Conservation (phyloP, 2,329 filamentous ascomycete genomes). For the Verticillium zaregamsianum region DNA sequence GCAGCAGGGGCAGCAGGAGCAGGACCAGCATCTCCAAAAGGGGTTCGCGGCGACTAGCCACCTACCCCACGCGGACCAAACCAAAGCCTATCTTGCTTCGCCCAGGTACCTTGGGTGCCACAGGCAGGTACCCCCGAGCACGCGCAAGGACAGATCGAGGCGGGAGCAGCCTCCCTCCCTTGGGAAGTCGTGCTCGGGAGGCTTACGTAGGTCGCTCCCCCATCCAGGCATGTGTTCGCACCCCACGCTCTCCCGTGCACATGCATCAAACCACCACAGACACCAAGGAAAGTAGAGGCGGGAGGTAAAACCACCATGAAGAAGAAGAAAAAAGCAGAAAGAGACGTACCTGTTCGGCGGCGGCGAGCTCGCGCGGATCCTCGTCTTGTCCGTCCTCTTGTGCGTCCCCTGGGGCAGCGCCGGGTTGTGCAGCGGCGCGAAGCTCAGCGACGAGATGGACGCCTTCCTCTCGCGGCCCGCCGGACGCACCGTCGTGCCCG, state of each 20-base stretch:
- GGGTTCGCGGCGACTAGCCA: too few relatives aligned
- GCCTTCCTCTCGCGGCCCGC: constrained; percentile 28
- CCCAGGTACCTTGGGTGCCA: too few relatives aligned
- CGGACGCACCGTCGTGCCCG: not conserved
- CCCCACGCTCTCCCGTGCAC: not conserved
- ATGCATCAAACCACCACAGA: not conserved
- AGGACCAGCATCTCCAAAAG: too few relatives aligned
- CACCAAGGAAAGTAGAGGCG: not conserved
- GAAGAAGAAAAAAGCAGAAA: constrained; percentile 1
- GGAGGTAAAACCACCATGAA: not conserved
- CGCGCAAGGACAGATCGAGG: too few relatives aligned
- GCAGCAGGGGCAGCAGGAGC: too few relatives aligned
- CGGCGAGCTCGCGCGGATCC: constrained; percentile 43
- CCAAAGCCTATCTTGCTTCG: too few relatives aligned
- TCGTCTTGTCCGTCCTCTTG: constrained; percentile 36
- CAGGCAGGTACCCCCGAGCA: too few relatives aligned
- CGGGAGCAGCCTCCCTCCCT: too few relatives aligned
- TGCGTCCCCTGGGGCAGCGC: constrained; percentile 44
- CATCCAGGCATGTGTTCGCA: not conserved
- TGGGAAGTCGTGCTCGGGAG: not conserved
- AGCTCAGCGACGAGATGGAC: constrained; percentile 44
- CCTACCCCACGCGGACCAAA: too few relatives aligned
- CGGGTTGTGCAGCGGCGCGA: constrained; percentile 38
- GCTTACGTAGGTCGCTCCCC: not conserved
- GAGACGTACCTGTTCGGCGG: constrained; percentile 42